A percentile compares a stretch with the other conserved stretches of the same genome.
phyloP scores from a whole-genome alignment of 1,284 basidiomycete genomes.

The Blastosporella zonata region DNA sequence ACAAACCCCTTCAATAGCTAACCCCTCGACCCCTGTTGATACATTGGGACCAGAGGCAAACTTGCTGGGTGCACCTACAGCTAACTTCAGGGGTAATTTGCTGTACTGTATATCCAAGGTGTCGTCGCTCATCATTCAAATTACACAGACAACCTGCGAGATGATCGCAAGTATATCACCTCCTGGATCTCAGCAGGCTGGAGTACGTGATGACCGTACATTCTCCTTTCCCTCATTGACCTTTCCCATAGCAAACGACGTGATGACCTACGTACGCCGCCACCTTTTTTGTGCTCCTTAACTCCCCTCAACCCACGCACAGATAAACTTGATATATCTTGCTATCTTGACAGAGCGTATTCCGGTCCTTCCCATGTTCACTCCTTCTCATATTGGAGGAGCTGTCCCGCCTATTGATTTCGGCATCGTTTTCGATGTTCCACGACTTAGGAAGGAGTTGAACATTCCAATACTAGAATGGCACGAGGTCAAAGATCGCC shows the following conservation, averaged over 20 bases:
- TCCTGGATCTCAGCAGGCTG: slow-evolving; percentile 70
- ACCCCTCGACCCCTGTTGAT: slow-evolving; percentile 17
- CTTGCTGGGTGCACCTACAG: slow-evolving; percentile 50
- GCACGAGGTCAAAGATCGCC: slow-evolving; percentile 48
- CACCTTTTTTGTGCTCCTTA: not conserved
- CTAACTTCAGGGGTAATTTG: slow-evolving; percentile 48
- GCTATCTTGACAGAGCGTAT: slow-evolving; percentile 61
- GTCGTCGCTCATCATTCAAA: not conserved
- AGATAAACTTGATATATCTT: slow-evolving; percentile 69
- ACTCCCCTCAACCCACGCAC: not conserved
- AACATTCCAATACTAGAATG: slow-evolving; percentile 50
- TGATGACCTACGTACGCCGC: slow-evolving; percentile 56
- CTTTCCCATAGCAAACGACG: slow-evolving; percentile 54
- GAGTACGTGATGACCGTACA: slow-evolving; percentile 43
- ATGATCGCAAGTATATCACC: slow-evolving; percentile 61
- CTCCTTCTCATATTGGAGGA: slow-evolving; percentile 61
- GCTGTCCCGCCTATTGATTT: slow-evolving; percentile 43
- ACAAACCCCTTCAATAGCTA: not conserved
- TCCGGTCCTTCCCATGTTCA: slow-evolving; percentile 62
- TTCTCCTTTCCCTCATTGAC: slow-evolving; percentile 9
- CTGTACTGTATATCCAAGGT: not conserved
- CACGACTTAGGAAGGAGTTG: slow-evolving; percentile 40
- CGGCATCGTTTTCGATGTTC: slow-evolving; percentile 51
- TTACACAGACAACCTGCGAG: slow-evolving; percentile 44
- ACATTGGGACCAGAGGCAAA: slow-evolving; percentile 27